Percentiles rank a stretch among this genome's conserved stretches.
These are phyloP conservation scores for Rosa chinensis DNA, from an alignment of 306 rosid genomes.

Conservation along the genomic window DNA sequence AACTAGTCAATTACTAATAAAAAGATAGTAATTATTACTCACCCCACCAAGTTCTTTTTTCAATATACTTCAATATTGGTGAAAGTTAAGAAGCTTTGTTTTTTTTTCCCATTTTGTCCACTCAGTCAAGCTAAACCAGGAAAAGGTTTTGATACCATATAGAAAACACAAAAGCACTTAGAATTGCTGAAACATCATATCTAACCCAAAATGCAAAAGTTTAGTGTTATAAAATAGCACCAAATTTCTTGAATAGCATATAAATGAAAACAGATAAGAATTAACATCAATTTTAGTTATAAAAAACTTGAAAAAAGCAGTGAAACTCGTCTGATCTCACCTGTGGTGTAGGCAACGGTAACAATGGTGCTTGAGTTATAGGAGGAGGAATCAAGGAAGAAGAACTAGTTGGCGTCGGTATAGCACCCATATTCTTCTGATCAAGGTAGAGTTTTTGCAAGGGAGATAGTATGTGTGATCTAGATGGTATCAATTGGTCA, in stretches of 20 bases:
- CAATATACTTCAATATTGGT: not conserved
- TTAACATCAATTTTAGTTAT: not conserved
- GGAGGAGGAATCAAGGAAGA: slow-evolving; percentile 34
- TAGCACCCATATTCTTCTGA: slow-evolving; percentile 26
- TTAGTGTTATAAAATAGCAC: not conserved
- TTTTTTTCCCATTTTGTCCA: not conserved
- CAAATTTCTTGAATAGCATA: not conserved
- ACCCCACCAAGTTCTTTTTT: not conserved
- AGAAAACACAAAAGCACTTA: not conserved
- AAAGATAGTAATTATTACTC: not conserved
- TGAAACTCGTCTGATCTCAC: slow-evolving; percentile 38
- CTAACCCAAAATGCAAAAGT: too few species aligned
- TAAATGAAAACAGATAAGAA: not conserved
- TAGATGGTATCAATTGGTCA: slow-evolving; percentile 34
- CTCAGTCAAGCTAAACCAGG: not conserved
- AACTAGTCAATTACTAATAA: not conserved
- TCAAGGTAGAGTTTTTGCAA: slow-evolving; percentile 34
- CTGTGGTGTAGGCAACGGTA: slow-evolving; percentile 59
- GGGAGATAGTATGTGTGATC: slow-evolving; percentile 33
- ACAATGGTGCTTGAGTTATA: slow-evolving; percentile 45
- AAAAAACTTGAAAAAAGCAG: not conserved
- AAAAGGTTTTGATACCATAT: not conserved
- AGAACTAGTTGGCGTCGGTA: slow-evolving; percentile 35
- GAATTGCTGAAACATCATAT: not conserved
- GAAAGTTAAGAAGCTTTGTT: not conserved